Percentiles rank a stretch among this genome's conserved stretches.
Evolutionary conservation across 1,139 yeast species (phyloP).

Genomic region (Groenewaldozyma auringiensis): DNA sequence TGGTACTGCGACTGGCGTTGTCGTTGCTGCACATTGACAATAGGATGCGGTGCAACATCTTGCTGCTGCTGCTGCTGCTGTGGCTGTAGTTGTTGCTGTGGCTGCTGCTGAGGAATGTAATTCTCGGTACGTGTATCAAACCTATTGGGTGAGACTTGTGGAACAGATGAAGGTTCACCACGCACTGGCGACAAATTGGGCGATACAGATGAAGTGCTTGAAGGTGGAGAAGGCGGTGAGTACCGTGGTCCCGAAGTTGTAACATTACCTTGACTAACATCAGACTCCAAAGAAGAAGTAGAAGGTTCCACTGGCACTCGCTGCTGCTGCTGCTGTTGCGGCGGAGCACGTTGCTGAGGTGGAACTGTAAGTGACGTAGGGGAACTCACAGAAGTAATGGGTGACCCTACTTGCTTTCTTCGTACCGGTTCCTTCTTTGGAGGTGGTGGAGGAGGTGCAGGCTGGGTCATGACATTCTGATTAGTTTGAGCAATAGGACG

Average conservation of each 20-base stretch:
- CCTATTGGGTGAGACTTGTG: background rate
- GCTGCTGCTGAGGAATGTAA: slow-evolving; percentile 11
- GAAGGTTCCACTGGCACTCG: background rate
- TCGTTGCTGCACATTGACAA: slow-evolving; percentile 5
- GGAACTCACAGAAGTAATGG: slow-evolving; percentile 8
- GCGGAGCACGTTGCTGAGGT: slow-evolving; percentile 4
- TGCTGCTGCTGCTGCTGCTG: slow-evolving; percentile 14
- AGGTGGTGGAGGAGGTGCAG: slow-evolving; percentile 18
- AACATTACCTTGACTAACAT: background rate
- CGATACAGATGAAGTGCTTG: background rate
- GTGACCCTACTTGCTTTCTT: slow-evolving; percentile 28
- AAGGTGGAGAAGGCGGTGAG: slow-evolving; percentile 1
- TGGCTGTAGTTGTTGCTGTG: slow-evolving; percentile 18
- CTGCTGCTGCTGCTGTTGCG: slow-evolving; percentile 7
- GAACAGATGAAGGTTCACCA: background rate
- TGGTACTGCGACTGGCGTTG: slow-evolving; percentile 1
- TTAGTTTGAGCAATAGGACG: slow-evolving; percentile 1
- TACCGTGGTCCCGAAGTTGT: background rate
- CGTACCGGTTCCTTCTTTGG: slow-evolving; percentile 26
- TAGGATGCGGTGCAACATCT: background rate
- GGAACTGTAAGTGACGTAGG: background rate
- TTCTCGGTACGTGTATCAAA: background rate
- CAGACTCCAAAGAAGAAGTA: background rate
- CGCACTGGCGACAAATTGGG: slow-evolving; percentile 1
- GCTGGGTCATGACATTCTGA: slow-evolving; percentile 5